Evolutionary conservation across 371 early-diverging fungal genomes (phyloP).

Genomic region (Mucor velutinosus): DNA sequence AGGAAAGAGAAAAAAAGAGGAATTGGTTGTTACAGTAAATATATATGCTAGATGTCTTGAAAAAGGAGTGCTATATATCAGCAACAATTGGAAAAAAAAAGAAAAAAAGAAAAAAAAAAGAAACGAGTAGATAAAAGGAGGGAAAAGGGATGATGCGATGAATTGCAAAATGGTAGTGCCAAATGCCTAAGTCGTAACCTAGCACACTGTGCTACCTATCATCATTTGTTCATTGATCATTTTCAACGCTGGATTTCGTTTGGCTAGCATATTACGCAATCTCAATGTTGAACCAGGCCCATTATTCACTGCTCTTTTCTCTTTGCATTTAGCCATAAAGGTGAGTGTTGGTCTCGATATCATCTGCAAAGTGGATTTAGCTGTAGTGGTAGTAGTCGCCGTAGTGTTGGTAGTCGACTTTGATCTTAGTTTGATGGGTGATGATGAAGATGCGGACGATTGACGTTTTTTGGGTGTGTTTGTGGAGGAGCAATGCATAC

Average conservation of each 20-base stretch:
- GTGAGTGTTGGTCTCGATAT: constrained; percentile 4
- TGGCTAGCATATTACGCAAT: constrained; percentile 47
- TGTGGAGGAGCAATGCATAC: background rate
- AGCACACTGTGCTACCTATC: background rate
- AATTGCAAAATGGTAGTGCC: background rate
- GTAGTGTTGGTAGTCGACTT: background rate
- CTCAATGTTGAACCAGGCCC: constrained; percentile 49
- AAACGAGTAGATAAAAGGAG: constrained; percentile 1
- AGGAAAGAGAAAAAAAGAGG: background rate
- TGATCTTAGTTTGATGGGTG: background rate
- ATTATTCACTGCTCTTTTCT: constrained; percentile 1
- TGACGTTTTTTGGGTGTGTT: background rate
- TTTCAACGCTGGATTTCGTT: constrained; percentile 19
- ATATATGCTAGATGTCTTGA: background rate
- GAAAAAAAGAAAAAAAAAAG: background rate
- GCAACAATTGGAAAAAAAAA: background rate
- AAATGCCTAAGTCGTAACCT: background rate
- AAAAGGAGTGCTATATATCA: background rate
- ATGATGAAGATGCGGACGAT: background rate
- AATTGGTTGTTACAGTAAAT: background rate
- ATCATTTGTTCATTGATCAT: background rate
- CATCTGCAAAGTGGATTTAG: constrained; percentile 6
- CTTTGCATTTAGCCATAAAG: constrained; percentile 20
- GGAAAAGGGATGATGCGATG: background rate
- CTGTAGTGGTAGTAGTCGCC: background rate